phyloP scores from a whole-genome alignment of 2,329 filamentous ascomycete genomes.

The Geosmithia putterillii region DNA sequence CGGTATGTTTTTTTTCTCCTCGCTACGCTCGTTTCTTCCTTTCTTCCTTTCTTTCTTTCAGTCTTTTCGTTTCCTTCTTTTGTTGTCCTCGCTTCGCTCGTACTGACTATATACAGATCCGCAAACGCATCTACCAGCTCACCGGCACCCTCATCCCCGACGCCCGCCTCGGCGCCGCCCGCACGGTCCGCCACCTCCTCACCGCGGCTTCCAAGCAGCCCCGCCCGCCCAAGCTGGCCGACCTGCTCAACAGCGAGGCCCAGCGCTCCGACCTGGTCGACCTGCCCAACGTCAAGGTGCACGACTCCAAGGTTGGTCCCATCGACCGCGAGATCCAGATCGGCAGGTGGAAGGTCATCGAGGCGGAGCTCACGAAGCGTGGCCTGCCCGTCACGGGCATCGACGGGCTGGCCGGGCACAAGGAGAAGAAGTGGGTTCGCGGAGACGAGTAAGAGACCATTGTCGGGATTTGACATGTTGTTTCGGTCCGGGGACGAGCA shows the following conservation, averaged over 20 bases:
- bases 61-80: not conserved
- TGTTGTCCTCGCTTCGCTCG: not conserved
- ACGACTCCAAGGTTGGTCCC: conserved; percentile 50
- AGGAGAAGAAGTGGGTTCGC: conserved; percentile 28
- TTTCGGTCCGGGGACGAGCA: not conserved
- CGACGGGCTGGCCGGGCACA: conserved; percentile 23
- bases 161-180: conserved; percentile 44
- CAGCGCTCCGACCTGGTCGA: conserved; percentile 25
- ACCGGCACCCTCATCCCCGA: conserved; percentile 70
- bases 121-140: conserved; percentile 70
- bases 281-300: conserved; percentile 61
- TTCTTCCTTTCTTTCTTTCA: not conserved
- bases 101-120: conserved; percentile 43
- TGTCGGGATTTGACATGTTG: not conserved
- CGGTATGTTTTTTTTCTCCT: conserved; percentile 40
- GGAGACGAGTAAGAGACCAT: conserved; percentile 10
- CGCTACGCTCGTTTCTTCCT: too few species aligned
- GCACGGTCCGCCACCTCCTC: conserved; percentile 42
- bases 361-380: conserved; percentile 52
- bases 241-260: conserved; percentile 40
- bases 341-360: conserved; percentile 71
- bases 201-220: conserved; percentile 38
- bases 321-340: conserved; percentile 60
- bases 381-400: conserved; percentile 45
- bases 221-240: conserved; percentile 49